Evolutionary conservation across 202 grass and related monocot species (phyloP).

Genomic region (Zizania palustris): DNA sequence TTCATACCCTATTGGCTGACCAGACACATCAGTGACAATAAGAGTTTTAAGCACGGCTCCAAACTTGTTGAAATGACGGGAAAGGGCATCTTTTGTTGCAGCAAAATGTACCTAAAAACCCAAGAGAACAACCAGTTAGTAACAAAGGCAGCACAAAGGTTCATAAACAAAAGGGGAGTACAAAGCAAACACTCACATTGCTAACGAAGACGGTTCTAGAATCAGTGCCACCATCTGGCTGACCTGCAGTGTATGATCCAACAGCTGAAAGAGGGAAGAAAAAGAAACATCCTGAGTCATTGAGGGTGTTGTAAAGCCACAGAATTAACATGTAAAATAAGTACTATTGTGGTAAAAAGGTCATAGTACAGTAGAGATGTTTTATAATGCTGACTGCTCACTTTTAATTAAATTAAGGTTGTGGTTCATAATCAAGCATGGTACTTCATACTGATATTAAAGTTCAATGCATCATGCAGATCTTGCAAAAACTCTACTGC

Average conservation of each 20-base stretch:
- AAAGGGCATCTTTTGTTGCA: conserved; percentile 91
- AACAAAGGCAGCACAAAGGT: conserved; percentile 17
- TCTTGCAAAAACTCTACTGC: neutral
- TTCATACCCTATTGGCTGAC: conserved; percentile 85
- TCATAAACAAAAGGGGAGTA: conserved; percentile 15
- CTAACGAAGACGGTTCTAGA: conserved; percentile 82
- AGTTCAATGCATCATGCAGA: conserved; percentile 20
- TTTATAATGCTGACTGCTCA: conserved; percentile 11
- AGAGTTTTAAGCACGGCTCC: conserved; percentile 88
- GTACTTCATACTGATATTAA: neutral
- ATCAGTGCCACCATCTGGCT: conserved; percentile 61
- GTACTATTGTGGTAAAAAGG: conserved; percentile 5
- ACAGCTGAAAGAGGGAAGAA: conserved; percentile 42
- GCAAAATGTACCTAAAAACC: conserved; percentile 87
- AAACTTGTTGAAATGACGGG: conserved; percentile 94
- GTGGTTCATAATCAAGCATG: neutral
- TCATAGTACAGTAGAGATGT: conserved; percentile 4
- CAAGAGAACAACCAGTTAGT: conserved; percentile 19
- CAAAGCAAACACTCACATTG: conserved; percentile 70
- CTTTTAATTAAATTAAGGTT: neutral
- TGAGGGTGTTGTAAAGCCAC: conserved; percentile 6
- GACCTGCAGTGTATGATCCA: conserved; percentile 59
- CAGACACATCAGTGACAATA: conserved; percentile 78
- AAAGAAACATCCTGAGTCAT: conserved; percentile 16
- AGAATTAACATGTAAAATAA: conserved; percentile 23